phyloP scores from a whole-genome alignment of 2,329 filamentous ascomycete species.

The Cercospora janseana region DNA sequence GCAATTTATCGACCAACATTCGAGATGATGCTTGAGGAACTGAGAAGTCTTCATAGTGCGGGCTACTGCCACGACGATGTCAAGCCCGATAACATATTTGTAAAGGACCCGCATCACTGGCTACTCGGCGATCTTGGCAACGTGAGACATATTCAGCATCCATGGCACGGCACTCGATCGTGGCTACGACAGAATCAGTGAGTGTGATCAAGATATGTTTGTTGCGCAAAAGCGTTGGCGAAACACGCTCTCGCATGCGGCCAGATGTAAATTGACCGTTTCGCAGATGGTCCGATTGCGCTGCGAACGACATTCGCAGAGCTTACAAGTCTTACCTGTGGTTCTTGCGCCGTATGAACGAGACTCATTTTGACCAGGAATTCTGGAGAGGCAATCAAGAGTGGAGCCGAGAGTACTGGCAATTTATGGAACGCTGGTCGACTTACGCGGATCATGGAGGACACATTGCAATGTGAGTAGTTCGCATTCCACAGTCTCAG shows the following conservation, averaged over 20 bases:
- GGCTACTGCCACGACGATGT: conserved; percentile 42
- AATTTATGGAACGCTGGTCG: conserved; percentile 16
- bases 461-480: background rate
- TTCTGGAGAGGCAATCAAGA: conserved; percentile 28
- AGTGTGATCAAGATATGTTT: background rate
- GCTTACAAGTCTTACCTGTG: conserved; percentile 35
- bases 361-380: conserved; percentile 28
- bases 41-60: conserved; percentile 32
- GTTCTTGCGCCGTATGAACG: conserved; percentile 19
- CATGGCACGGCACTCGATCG: conserved; percentile 23
- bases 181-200: conserved; percentile 23
- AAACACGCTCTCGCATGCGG: background rate
- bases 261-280: background rate
- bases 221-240: background rate
- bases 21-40: conserved; percentile 28
- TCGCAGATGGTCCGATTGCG: conserved; percentile 18
- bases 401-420: conserved; percentile 36
- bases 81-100: conserved; percentile 39
- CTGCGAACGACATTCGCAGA: conserved; percentile 36
- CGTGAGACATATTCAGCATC: conserved; percentile 34
- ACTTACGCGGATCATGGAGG: background rate
- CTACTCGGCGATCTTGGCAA: conserved; percentile 41
- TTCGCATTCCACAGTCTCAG: background rate
- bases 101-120: conserved; percentile 31
- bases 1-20: conserved; percentile 34